Percentiles rank a stretch among this genome's conserved stretches.
Evolutionary conservation across 108 stramenopile genomes (phyloP).

Genomic region (Cyclotella baltica): DNA sequence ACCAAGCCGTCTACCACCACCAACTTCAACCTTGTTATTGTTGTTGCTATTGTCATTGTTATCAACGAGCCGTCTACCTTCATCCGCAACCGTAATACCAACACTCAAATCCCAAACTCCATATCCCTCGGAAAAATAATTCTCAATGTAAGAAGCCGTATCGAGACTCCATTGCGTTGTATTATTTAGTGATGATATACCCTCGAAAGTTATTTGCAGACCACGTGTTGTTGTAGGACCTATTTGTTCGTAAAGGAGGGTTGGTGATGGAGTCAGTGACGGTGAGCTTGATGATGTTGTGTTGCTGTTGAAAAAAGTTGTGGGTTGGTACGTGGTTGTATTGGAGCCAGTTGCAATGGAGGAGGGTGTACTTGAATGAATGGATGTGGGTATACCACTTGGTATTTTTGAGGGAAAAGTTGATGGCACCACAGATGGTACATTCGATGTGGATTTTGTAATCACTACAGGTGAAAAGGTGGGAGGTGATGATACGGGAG

Average conservation of each 20-base stretch:
- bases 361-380: neutral
- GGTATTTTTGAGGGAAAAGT: neutral
- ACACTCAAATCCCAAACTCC: neutral
- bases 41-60: too few species aligned
- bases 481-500: neutral
- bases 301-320: too few species aligned
- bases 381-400: neutral
- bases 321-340: too few species aligned
- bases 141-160: constrained; percentile 11
- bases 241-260: neutral
- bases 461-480: neutral
- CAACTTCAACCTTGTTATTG: too few species aligned
- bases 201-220: constrained; percentile 7
- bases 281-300: too few species aligned
- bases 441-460: neutral
- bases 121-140: constrained; percentile 4
- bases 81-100: neutral
- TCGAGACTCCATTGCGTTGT: neutral
- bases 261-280: too few species aligned
- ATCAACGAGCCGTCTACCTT: too few species aligned
- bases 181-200: neutral
- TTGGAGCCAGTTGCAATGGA: too few species aligned
- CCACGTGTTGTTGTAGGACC: constrained; percentile 1
- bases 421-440: neutral
- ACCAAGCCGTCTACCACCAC: too few species aligned